A percentile compares a stretch with the other conserved stretches of the same genome.
These are phyloP conservation scores for Fusarium sublunatum DNA, from an alignment of 2,329 filamentous ascomycete species.

Conservation along the genomic window DNA sequence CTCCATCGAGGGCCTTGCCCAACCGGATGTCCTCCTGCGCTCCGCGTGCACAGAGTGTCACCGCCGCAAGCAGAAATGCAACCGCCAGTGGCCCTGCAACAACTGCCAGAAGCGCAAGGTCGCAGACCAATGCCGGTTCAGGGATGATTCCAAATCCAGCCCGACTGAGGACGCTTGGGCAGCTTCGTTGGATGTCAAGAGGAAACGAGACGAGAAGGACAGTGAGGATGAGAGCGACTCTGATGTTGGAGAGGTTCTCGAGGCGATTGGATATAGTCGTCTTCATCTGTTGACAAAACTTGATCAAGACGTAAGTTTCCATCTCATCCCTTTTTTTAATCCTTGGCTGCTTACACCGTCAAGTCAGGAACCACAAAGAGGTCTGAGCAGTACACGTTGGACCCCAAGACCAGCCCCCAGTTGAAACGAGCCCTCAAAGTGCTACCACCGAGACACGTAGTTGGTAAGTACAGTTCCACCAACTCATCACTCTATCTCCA, in stretches of 20 bases:
- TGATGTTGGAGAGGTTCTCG: slow-evolving; percentile 24
- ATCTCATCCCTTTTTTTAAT: too few species aligned
- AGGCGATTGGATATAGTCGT: slow-evolving; percentile 24
- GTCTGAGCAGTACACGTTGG: slow-evolving; percentile 18
- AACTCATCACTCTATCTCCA: background rate
- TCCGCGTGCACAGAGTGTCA: slow-evolving; percentile 27
- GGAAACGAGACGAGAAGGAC: slow-evolving; percentile 11
- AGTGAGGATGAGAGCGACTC: slow-evolving; percentile 11
- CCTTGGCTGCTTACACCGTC: background rate
- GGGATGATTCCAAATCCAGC: slow-evolving; percentile 11
- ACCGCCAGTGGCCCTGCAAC: slow-evolving; percentile 28
- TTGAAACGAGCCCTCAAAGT: slow-evolving; percentile 14
- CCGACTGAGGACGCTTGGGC: slow-evolving; percentile 11
- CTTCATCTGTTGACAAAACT: slow-evolving; percentile 26
- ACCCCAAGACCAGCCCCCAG: slow-evolving; percentile 15
- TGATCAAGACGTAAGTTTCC: slow-evolving; percentile 18
- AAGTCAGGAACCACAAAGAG: slow-evolving; percentile 22
- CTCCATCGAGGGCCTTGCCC: background rate
- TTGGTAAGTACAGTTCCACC: slow-evolving; percentile 4
- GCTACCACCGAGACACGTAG: slow-evolving; percentile 11
- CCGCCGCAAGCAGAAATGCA: slow-evolving; percentile 28
- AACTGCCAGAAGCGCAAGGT: slow-evolving; percentile 28
- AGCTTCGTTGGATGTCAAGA: slow-evolving; percentile 21
- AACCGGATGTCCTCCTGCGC: slow-evolving; percentile 6
- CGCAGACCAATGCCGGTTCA: slow-evolving; percentile 28